phyloP scores from a whole-genome alignment of 192 early-diverging fungal genomes.

The Linnemannia elongata region DNA sequence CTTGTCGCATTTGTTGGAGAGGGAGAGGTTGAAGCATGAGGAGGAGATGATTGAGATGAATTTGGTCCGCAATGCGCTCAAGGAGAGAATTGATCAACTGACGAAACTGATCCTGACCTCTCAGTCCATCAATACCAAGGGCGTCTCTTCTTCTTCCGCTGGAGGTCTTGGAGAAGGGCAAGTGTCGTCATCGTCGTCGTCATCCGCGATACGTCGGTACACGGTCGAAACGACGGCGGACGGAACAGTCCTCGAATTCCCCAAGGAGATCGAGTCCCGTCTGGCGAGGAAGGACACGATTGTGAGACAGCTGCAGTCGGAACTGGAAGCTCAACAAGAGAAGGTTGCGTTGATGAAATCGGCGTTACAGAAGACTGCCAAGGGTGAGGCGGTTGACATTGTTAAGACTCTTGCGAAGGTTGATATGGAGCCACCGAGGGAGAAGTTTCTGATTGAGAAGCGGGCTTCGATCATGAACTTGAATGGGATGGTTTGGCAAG shows the following conservation, averaged over 20 bases:
- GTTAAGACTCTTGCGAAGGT: slow-evolving; percentile 49
- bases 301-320: slow-evolving; percentile 33
- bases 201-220: slow-evolving; percentile 13
- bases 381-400: slow-evolving; percentile 40
- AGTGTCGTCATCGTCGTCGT: background rate
- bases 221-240: slow-evolving; percentile 34
- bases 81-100: slow-evolving; percentile 88
- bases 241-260: slow-evolving; percentile 28
- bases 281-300: slow-evolving; percentile 46
- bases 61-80: slow-evolving; percentile 78
- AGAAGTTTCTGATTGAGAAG: slow-evolving; percentile 52
- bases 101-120: slow-evolving; percentile 85
- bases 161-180: background rate
- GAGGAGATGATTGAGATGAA: slow-evolving; percentile 67
- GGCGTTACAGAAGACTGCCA: slow-evolving; percentile 34
- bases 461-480: slow-evolving; percentile 41
- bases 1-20: slow-evolving; percentile 50
- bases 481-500: slow-evolving; percentile 22
- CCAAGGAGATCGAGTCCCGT: slow-evolving; percentile 35
- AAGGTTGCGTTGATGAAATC: slow-evolving; percentile 53
- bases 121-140: slow-evolving; percentile 40
- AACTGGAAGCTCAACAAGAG: slow-evolving; percentile 56
- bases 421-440: slow-evolving; percentile 42
- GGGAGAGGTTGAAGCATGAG: slow-evolving; percentile 60
- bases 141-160: background rate